Evolutionary conservation across 257 asterid species (phyloP).

Genomic region (Euphrasia confusa): DNA sequence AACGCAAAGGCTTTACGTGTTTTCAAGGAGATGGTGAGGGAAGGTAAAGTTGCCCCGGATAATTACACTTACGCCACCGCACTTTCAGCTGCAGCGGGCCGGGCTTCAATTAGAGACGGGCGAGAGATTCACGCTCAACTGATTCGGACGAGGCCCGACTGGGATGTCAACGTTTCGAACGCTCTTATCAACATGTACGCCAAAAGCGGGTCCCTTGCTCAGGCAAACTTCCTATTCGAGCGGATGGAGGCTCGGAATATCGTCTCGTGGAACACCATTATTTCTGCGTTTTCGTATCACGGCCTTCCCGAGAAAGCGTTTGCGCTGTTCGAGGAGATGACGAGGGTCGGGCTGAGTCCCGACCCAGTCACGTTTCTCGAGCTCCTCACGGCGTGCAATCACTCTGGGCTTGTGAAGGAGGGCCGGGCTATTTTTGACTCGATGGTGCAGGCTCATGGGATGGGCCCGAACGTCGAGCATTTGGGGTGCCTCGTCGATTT

Average conservation of each 20-base stretch:
- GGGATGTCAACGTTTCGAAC: slow-evolving; percentile 53
- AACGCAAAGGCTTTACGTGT: slow-evolving; percentile 39
- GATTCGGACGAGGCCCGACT: slow-evolving; percentile 35
- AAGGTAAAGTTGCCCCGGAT: slow-evolving; percentile 34
- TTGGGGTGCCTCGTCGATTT: slow-evolving; percentile 65
- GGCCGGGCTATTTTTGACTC: slow-evolving; percentile 42
- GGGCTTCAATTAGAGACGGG: slow-evolving; percentile 52
- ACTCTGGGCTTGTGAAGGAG: slow-evolving; percentile 56
- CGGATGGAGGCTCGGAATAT: slow-evolving; percentile 43
- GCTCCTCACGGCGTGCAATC: slow-evolving; percentile 69
- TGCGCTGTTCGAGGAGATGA: slow-evolving; percentile 45
- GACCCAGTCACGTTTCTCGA: slow-evolving; percentile 62
- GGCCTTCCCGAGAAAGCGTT: slow-evolving; percentile 49
- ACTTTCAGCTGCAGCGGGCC: slow-evolving; percentile 59
- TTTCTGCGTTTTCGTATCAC: slow-evolving; percentile 58
- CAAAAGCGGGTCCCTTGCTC: slow-evolving; percentile 48
- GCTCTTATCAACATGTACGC: slow-evolving; percentile 81
- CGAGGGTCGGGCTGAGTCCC: slow-evolving; percentile 38
- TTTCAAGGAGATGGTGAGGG: slow-evolving; percentile 52
- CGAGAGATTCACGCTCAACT: slow-evolving; percentile 55
- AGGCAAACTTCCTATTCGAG: slow-evolving; percentile 35
- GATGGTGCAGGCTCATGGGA: slow-evolving; percentile 37
- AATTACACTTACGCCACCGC: slow-evolving; percentile 51
- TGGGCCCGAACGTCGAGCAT: slow-evolving; percentile 47
- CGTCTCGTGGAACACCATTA: slow-evolving; percentile 71